Evolutionary conservation across 148 eudicot species (phyloP).

Genomic region (Beta vulgaris): DNA sequence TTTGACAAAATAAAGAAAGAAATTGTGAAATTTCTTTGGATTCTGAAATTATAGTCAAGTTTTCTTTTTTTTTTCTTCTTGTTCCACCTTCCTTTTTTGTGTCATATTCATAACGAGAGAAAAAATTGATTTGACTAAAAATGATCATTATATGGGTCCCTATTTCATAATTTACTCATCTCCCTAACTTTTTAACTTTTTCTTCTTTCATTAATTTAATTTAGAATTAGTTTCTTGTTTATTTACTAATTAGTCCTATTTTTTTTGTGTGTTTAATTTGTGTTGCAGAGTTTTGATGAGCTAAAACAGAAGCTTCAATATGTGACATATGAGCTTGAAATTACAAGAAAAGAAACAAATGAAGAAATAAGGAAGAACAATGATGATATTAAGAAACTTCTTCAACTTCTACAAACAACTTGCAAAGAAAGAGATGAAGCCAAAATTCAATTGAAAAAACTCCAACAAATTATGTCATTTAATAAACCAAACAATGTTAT

Average conservation of each 20-base stretch:
- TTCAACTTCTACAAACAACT: constrained; percentile 36
- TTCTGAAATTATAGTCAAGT: not conserved
- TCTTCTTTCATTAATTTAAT: constrained; percentile 8
- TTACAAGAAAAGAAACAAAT: constrained; percentile 35
- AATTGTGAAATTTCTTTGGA: not conserved
- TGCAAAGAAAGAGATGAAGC: constrained; percentile 77
- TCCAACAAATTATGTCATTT: constrained; percentile 26
- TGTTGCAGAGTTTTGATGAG: constrained; percentile 47
- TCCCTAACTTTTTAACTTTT: constrained; percentile 27
- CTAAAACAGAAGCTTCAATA: constrained; percentile 52
- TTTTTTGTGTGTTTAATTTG: constrained; percentile 6
- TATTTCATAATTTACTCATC: constrained; percentile 18
- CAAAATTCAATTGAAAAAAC: constrained; percentile 41
- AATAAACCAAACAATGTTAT: constrained; percentile 17
- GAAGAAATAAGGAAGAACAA: constrained; percentile 40
- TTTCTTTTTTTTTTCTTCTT: not conserved
- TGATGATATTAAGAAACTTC: constrained; percentile 37
- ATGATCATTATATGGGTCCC: constrained; percentile 9
- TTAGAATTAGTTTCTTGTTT: constrained; percentile 2
- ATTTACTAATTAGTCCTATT: not conserved
- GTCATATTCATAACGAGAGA: constrained; percentile 20
- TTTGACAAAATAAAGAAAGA: not conserved
- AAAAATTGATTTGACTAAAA: constrained; percentile 22
- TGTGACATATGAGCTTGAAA: constrained; percentile 53
- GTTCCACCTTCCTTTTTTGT: not conserved